These are phyloP conservation scores for Cucurbita argyrosperma DNA, from an alignment of 306 rosid genomes.

Conservation along the genomic window DNA sequence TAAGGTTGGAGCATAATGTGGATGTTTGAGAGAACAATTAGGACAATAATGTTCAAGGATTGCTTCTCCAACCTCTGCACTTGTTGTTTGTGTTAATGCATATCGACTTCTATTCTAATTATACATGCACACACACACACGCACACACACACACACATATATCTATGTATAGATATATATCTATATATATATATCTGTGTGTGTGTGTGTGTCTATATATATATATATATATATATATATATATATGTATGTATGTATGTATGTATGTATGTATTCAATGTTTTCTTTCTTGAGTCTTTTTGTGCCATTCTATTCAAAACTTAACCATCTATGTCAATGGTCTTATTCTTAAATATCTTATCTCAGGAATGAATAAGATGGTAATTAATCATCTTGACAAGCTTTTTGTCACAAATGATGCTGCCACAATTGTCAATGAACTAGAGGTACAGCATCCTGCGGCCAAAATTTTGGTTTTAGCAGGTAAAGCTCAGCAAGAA, in stretches of 20 bases:
- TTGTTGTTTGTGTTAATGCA: neutral
- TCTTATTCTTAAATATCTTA: neutral
- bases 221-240: no score
- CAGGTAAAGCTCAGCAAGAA: conserved; percentile 80
- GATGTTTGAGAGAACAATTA: neutral
- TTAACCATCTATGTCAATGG: neutral
- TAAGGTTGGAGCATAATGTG: neutral
- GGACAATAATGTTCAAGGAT: neutral
- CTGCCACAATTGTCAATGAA: conserved; percentile 72
- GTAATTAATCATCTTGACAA: conserved; percentile 93
- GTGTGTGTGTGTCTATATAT: no score
- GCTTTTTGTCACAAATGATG: conserved; percentile 86
- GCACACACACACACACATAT: no score
- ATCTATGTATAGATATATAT: no score
- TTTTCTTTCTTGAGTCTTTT: neutral
- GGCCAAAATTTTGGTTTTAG: conserved; percentile 88
- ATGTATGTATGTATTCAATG: neutral
- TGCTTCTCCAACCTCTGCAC: neutral
- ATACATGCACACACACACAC: no score
- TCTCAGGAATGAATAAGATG: conserved; percentile 88
- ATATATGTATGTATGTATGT: no score
- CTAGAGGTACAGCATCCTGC: conserved; percentile 98
- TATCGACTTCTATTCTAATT: neutral
- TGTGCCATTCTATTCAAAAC: neutral
- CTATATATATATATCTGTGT: no score